A percentile compares a stretch with the other conserved stretches of the same genome.
These are phyloP conservation scores for Aphanomyces stellatus DNA, from an alignment of 352 stramenopile species.

Conservation along the genomic window DNA sequence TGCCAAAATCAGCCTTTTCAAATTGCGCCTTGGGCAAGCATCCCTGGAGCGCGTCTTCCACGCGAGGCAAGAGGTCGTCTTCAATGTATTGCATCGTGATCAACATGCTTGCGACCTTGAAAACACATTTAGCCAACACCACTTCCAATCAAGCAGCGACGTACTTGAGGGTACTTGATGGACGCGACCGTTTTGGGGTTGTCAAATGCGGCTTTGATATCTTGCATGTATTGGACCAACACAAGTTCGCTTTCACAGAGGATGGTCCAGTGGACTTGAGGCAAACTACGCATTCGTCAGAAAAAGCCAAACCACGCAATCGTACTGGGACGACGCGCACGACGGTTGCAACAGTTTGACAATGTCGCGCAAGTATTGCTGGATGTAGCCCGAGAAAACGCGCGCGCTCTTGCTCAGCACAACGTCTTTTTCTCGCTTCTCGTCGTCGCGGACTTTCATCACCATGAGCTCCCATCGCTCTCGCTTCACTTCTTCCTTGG, in stretches of 20 bases:
- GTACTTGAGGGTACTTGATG: slow-evolving; percentile 19
- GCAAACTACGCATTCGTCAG: background rate
- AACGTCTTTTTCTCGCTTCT: slow-evolving; percentile 58
- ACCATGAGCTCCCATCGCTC: slow-evolving; percentile 74
- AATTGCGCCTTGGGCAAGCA: background rate
- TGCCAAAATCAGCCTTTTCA: slow-evolving; percentile 8
- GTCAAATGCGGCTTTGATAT: slow-evolving; percentile 13
- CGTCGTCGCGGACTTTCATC: slow-evolving; percentile 59
- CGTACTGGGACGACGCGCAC: slow-evolving; percentile 66
- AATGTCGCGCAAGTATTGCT: slow-evolving; percentile 70
- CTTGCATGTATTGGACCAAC: slow-evolving; percentile 16
- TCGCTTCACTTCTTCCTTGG: slow-evolving; percentile 68
- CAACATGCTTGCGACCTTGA: slow-evolving; percentile 12
- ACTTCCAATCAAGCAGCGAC: background rate
- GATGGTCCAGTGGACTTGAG: background rate
- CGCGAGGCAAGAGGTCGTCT: background rate
- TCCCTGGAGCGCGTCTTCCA: background rate
- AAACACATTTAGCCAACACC: background rate
- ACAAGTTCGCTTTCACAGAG: slow-evolving; percentile 16
- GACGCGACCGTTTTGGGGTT: slow-evolving; percentile 15
- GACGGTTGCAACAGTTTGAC: slow-evolving; percentile 73
- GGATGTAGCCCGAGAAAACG: slow-evolving; percentile 68
- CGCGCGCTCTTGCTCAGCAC: slow-evolving; percentile 70
- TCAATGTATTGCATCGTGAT: slow-evolving; percentile 16
- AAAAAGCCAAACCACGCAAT: background rate